Evolutionary conservation across 1,139 yeast genomes (phyloP).

Genomic region (Suhomyces terraborum): DNA sequence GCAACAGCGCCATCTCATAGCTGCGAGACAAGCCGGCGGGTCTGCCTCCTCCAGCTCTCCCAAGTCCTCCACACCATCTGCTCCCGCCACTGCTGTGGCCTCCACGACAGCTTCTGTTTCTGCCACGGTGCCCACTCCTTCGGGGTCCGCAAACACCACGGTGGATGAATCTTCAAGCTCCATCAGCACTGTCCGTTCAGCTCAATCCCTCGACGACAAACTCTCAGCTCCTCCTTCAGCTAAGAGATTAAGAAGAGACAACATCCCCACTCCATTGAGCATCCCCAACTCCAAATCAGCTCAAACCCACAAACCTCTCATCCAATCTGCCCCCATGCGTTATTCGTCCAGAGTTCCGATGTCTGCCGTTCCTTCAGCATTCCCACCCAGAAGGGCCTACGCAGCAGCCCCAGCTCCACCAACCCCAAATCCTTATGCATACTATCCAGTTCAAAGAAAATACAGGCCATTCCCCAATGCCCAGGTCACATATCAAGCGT

Average conservation of each 20-base stretch:
- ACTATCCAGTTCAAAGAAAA: slow-evolving; percentile 16
- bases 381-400: slow-evolving; percentile 15
- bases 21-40: slow-evolving; percentile 31
- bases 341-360: slow-evolving; percentile 13
- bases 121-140: slow-evolving; percentile 4
- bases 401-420: slow-evolving; percentile 1
- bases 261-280: slow-evolving; percentile 49
- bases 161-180: slow-evolving; percentile 4
- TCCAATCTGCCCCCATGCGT: slow-evolving; percentile 49
- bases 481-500: slow-evolving; percentile 18
- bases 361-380: slow-evolving; percentile 10
- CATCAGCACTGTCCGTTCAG: slow-evolving; percentile 1
- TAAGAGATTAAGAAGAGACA: slow-evolving; percentile 46
- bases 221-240: slow-evolving; percentile 28
- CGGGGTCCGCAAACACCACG: slow-evolving; percentile 7
- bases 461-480: slow-evolving; percentile 19
- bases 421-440: slow-evolving; percentile 2
- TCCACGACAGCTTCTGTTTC: neutral
- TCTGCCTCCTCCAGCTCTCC: slow-evolving; percentile 9
- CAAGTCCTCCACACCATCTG: slow-evolving; percentile 1
- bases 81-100: neutral
- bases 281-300: slow-evolving; percentile 12
- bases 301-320: slow-evolving; percentile 27
- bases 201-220: slow-evolving; percentile 17
- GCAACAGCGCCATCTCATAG: slow-evolving; percentile 51